Evolutionary conservation across 2,329 filamentous ascomycete species (phyloP).

Genomic region (Cladophialophora carrionii): DNA sequence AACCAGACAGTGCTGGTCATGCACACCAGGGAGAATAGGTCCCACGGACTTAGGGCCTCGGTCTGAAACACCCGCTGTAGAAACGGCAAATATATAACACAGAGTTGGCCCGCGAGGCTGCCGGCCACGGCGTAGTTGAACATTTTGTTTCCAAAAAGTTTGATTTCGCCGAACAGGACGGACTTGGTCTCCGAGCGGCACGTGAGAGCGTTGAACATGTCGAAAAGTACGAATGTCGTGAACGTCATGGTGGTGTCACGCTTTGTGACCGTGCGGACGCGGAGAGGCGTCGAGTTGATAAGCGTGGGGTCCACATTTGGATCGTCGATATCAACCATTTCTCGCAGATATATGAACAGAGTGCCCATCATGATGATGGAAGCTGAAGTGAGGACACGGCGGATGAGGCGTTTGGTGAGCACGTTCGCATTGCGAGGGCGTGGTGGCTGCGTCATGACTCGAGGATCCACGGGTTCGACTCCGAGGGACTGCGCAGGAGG

Average conservation of each 20-base stretch:
- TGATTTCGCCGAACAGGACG: constrained; percentile 80
- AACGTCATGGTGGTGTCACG: constrained; percentile 99
- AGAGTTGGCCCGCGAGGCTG: constrained; percentile 79
- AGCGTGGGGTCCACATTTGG: constrained; percentile 41
- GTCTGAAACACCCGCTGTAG: constrained; percentile 96
- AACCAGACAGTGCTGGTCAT: constrained; percentile 92
- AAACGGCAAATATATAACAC: constrained; percentile 94
- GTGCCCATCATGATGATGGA: constrained; percentile 91
- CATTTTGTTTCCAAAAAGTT: constrained; percentile 81
- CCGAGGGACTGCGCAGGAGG: constrained; percentile 95
- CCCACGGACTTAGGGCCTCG: constrained; percentile 74
- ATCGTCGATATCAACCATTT: constrained; percentile 75
- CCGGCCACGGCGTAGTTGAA: constrained; percentile 95
- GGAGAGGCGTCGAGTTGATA: constrained; percentile 26
- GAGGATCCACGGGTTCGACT: constrained; percentile 90
- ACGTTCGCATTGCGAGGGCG: constrained; percentile 85
- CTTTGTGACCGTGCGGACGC: constrained; percentile 71
- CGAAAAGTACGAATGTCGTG: constrained; percentile 97
- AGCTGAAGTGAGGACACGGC: constrained; percentile 83
- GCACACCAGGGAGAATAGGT: constrained; percentile 71
- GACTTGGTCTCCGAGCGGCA: constrained; percentile 92
- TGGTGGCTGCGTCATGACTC: constrained; percentile 90
- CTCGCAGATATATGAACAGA: constrained; percentile 84
- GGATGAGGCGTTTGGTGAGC: constrained; percentile 79
- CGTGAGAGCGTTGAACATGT: constrained; percentile 98